A percentile compares a stretch with the other conserved stretches of the same genome.
phyloP scores from a whole-genome alignment of 306 rosid species.

The Hippophae rhamnoides region DNA sequence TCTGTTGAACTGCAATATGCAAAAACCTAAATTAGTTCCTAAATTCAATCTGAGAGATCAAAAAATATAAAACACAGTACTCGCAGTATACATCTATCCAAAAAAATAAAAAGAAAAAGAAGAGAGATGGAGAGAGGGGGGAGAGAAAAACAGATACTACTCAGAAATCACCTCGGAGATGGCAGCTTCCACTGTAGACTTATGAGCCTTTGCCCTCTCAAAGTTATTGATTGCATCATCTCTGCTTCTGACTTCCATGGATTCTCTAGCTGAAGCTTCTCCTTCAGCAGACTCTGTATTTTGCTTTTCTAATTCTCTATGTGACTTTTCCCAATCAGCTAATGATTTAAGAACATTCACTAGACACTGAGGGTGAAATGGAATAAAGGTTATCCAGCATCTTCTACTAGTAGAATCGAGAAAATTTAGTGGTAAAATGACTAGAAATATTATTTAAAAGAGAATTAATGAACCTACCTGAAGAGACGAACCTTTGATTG shows the following conservation, averaged over 20 bases:
- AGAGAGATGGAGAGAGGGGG: not conserved
- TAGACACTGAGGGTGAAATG: constrained; percentile 61
- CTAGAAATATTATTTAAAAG: constrained; percentile 13
- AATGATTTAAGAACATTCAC: constrained; percentile 92
- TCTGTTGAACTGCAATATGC: constrained; percentile 78
- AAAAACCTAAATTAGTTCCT: constrained; percentile 35
- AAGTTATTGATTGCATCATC: constrained; percentile 65
- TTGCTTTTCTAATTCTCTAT: constrained; percentile 45
- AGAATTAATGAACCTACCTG: constrained; percentile 52
- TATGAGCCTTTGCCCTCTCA: constrained; percentile 95
- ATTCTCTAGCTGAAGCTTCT: constrained; percentile 50
- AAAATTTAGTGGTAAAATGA: constrained; percentile 9
- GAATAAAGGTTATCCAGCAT: constrained; percentile 24
- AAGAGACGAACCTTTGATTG: constrained; percentile 87
- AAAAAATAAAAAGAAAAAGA: constrained; percentile 5
- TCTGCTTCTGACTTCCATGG: constrained; percentile 56
- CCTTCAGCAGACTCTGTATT: constrained; percentile 32
- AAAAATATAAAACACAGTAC: not conserved
- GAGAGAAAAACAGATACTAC: not conserved
- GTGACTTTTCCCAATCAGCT: constrained; percentile 91
- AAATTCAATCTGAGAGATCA: constrained; percentile 14
- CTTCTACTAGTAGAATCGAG: constrained; percentile 4
- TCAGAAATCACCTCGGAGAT: constrained; percentile 54
- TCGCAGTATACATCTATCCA: not conserved
- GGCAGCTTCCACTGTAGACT: constrained; percentile 94